Conservation (phyloP, 208 protist species). For the Trypanosoma cruzi region DNA sequence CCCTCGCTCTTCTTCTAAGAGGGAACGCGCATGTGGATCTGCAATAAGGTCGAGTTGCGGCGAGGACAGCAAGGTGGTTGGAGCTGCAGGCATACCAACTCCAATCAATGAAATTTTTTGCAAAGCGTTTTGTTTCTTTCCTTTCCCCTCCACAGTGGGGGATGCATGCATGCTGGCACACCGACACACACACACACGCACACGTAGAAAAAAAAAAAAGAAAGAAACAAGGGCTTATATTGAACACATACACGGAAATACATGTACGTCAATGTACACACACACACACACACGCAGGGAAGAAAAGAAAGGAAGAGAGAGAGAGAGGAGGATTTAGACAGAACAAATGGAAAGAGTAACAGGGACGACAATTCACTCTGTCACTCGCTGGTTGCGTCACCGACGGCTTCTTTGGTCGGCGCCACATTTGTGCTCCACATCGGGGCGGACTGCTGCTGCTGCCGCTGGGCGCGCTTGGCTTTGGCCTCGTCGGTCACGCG, state of each 20-base stretch:
- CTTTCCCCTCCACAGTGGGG: no score
- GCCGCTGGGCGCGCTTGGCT: conserved; percentile 39
- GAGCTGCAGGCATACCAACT: conserved; percentile 4
- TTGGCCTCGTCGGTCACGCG: conserved; percentile 54
- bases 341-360: no score
- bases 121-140: no score
- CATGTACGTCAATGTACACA: background rate
- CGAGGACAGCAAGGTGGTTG: conserved; percentile 26
- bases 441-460: conserved; percentile 28
- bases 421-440: conserved; percentile 33
- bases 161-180: background rate
- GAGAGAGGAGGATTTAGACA: background rate
- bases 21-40: conserved; percentile 7
- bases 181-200: background rate
- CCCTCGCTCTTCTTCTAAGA: conserved; percentile 30
- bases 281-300: background rate
- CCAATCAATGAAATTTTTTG: background rate
- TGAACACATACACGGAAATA: conserved; percentile 7
- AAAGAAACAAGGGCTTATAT: conserved; percentile 4
- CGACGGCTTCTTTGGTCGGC: background rate
- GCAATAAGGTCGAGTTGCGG: conserved; percentile 35
- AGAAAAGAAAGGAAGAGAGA: no score
- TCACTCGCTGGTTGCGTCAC: background rate
- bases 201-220: conserved; percentile 9
- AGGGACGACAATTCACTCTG: background rate